phyloP scores from a whole-genome alignment of 257 asterid genomes.

The Prunella vulgaris region DNA sequence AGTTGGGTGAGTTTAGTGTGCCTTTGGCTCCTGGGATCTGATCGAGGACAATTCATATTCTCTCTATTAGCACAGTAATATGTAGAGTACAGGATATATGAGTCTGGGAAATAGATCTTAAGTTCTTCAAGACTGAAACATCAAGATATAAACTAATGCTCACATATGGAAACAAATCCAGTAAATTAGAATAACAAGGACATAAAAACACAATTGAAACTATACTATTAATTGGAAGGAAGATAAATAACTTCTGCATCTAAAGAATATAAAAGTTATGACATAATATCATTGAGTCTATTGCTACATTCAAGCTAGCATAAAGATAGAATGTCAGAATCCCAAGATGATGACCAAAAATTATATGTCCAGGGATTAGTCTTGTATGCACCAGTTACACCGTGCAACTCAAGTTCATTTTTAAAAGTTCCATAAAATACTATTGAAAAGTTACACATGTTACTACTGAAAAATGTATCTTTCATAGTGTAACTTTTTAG shows the following conservation, averaged over 20 bases:
- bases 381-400: no score
- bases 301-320: neutral
- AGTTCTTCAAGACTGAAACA: neutral
- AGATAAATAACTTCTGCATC: neutral
- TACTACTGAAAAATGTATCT: no score
- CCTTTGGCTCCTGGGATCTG: constrained; percentile 20
- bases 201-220: neutral
- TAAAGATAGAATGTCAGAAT: neutral
- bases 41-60: neutral
- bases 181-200: constrained; percentile 3
- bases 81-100: neutral
- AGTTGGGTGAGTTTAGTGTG: neutral
- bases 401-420: no score
- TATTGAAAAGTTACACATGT: no score
- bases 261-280: neutral
- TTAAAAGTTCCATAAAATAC: no score
- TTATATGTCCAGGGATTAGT: neutral
- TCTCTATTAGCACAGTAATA: neutral
- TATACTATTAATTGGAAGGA: neutral
- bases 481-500: no score
- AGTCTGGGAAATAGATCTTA: neutral
- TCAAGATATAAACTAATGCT: constrained; percentile 50
- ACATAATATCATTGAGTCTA: neutral
- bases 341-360: neutral
- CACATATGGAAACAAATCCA: neutral